Conservation (phyloP, 352 stramenopile genomes). For the Globisporangium yorkense region DNA sequence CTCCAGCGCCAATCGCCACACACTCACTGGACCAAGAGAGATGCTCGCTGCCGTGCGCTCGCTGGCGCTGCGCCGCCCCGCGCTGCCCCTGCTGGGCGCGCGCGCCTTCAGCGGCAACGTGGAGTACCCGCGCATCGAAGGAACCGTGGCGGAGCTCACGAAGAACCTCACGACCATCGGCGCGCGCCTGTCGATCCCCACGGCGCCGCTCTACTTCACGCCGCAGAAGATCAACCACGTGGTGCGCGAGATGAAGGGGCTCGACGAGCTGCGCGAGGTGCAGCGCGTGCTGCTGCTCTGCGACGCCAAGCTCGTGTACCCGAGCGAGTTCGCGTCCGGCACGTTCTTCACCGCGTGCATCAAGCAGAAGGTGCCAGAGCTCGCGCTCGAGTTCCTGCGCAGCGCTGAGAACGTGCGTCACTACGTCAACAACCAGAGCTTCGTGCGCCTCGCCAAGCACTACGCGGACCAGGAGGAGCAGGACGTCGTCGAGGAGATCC, state of each 20-base stretch:
- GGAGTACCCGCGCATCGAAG: constrained; percentile 78
- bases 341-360: constrained; percentile 68
- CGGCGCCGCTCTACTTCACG: constrained; percentile 74
- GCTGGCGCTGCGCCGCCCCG: constrained; percentile 10
- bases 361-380: constrained; percentile 45
- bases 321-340: constrained; percentile 45
- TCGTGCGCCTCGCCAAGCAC: constrained; percentile 68
- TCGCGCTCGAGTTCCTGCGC: constrained; percentile 67
- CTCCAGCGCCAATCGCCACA: not conserved
- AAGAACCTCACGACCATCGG: constrained; percentile 66
- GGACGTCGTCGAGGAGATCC: constrained; percentile 54
- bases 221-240: constrained; percentile 80
- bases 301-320: constrained; percentile 74
- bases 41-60: constrained; percentile 17
- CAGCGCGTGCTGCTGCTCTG: constrained; percentile 70
- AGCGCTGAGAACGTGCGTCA: constrained; percentile 63
- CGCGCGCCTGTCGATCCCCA: constrained; percentile 70
- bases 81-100: constrained; percentile 3
- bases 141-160: constrained; percentile 61
- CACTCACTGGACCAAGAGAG: not conserved
- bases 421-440: constrained; percentile 76
- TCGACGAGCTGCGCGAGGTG: constrained; percentile 61
- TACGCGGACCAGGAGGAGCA: constrained; percentile 49
- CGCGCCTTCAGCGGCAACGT: constrained; percentile 77
- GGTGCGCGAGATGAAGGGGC: constrained; percentile 74